These are phyloP conservation scores for Aspergillus pseudonomiae DNA, from an alignment of 2,329 filamentous ascomycete species.

Conservation along the genomic window DNA sequence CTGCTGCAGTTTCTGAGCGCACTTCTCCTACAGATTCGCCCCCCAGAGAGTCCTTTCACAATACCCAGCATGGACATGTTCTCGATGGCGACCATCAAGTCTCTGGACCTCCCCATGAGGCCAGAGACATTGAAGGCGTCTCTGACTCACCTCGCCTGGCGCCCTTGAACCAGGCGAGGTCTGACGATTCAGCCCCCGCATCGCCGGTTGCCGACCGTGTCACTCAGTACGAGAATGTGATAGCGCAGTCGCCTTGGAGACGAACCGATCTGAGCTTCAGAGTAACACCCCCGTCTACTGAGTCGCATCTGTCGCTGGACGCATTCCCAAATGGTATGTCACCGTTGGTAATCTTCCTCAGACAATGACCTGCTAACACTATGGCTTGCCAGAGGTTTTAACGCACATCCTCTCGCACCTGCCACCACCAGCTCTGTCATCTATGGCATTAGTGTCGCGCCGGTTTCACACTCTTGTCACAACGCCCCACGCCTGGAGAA, in stretches of 20 bases:
- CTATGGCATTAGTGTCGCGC: constrained; percentile 82
- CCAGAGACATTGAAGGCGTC: constrained; percentile 35
- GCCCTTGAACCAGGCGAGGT: constrained; percentile 29
- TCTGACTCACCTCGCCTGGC: constrained; percentile 23
- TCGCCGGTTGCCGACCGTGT: constrained; percentile 28
- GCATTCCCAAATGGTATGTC: constrained; percentile 78
- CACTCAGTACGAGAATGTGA: constrained; percentile 58
- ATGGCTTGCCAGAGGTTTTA: constrained; percentile 70
- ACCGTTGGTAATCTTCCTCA: constrained; percentile 8
- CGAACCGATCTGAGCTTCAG: constrained; percentile 54
- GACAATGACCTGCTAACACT: constrained; percentile 17
- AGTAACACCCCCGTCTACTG: constrained; percentile 50
- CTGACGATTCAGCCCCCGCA: neutral
- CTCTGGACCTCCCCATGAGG: constrained; percentile 47
- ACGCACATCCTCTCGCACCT: constrained; percentile 91
- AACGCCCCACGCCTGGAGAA: constrained; percentile 89
- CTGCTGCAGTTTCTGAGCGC: constrained; percentile 53
- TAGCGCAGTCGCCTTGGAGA: constrained; percentile 39
- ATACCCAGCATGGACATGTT: constrained; percentile 64
- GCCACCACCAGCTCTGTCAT: constrained; percentile 78
- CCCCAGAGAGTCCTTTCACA: constrained; percentile 34
- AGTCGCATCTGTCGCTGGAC: constrained; percentile 53
- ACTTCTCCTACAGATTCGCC: constrained; percentile 43
- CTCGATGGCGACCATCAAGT: constrained; percentile 46
- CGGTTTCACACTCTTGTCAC: constrained; percentile 86